phyloP scores from a whole-genome alignment of 2,329 filamentous ascomycete genomes.

The Phialophora chinensis region DNA sequence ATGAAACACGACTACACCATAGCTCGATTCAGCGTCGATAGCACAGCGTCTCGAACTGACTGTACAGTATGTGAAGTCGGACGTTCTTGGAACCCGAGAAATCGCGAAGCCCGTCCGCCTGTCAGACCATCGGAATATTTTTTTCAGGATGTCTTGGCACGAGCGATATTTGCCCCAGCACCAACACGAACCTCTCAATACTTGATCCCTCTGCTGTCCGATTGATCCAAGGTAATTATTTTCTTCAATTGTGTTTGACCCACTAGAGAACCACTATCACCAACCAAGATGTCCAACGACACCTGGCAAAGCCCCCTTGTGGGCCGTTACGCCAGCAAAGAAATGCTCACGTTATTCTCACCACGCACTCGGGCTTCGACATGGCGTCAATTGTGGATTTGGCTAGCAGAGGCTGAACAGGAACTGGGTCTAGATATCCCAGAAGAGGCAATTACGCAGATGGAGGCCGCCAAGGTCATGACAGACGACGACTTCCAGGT shows the following conservation, averaged over 20 bases:
- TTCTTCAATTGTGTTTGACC: background rate
- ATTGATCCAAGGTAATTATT: background rate
- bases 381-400: slow-evolving; percentile 86
- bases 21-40: background rate
- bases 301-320: slow-evolving; percentile 72
- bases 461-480: slow-evolving; percentile 74
- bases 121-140: slow-evolving; percentile 7
- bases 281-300: slow-evolving; percentile 50
- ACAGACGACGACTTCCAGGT: slow-evolving; percentile 79
- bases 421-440: slow-evolving; percentile 80
- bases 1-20: too few relatives aligned
- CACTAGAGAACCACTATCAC: background rate
- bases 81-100: too few relatives aligned
- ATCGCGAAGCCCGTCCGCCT: background rate
- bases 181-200: background rate
- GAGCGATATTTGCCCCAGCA: slow-evolving; percentile 14
- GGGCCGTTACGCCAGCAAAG: slow-evolving; percentile 72
- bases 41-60: background rate
- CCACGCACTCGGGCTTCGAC: slow-evolving; percentile 74
- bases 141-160: slow-evolving; percentile 2
- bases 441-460: slow-evolving; percentile 74
- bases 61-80: too few relatives aligned
- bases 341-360: slow-evolving; percentile 82
- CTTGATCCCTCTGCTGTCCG: background rate
- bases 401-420: slow-evolving; percentile 80